Base-by-base conservation (phyloP, 805 yeast genomes). In the Wickerhamomyces bovis region DNA sequence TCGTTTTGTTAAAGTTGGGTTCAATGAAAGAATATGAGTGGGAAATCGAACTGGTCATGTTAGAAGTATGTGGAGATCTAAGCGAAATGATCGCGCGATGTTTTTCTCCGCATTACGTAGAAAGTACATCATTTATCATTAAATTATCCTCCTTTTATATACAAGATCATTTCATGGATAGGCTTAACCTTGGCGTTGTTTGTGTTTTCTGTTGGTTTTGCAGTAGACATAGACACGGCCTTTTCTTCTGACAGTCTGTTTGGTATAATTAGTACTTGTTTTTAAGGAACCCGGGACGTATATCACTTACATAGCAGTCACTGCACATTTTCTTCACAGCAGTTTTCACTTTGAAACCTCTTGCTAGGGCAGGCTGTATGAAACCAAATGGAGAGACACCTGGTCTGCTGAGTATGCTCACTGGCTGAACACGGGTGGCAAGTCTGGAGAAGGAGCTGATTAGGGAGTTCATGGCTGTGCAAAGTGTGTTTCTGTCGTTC, bases 181-280 rank as follows among this genome's bases (percentile, higher is more conserved):
- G 22, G 39, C 23, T 62, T 64, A 83, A 56, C 88, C 88, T 67
- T 88, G 96, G 67, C 96, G 87, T 68, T 90, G 97, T 69, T 90
- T 90, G 68, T 90, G 98, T 64, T 88, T 89, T 52, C 89, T 89
- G 64, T 90, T 88, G 42, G 94, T 75, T 66, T 90, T 94, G 75
- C 99, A 92, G 63, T 87, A 83, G 36, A 94, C 96, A 54, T 88
- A 89, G 12, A 90, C 92, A 60, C 94, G 77, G 38, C 99, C 99
- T 69, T 90, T 94, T 68, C 98, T 84, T 68, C 95, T 85, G 11
- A 94, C 97, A 68, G 88, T 78, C 70, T 78, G 67, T 22, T 8
- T 20, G 2, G 15, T 21, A 26, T 11, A 4, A 36, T 43, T 43
- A 43, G 44, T 43, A 36, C 36, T 15, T 5, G 15, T 13, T 35